A percentile compares a stretch with the other conserved stretches of the same genome.
Evolutionary conservation across 2,329 filamentous ascomycete species (phyloP).

Genomic region (Setomelanomma holmii): DNA sequence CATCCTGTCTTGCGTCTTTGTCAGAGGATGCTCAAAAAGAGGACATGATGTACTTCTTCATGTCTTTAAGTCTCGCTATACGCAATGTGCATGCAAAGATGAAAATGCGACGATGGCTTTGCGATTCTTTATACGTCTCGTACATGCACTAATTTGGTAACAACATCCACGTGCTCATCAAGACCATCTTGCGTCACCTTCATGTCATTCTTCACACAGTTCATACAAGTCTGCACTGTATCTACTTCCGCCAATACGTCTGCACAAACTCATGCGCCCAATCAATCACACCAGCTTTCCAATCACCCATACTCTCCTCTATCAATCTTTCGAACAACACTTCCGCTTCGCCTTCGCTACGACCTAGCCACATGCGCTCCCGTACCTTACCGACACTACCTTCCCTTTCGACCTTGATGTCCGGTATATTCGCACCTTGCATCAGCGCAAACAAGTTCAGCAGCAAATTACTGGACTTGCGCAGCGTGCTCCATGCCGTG

Average conservation of each 20-base stretch:
- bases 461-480: constrained; percentile 89
- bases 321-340: constrained; percentile 87
- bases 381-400: constrained; percentile 95
- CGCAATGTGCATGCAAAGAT: too few species aligned
- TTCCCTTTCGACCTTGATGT: constrained; percentile 90
- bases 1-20: too few species aligned
- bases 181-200: too few species aligned
- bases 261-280: constrained; percentile 93
- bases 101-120: too few species aligned
- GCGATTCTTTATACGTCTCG: too few species aligned
- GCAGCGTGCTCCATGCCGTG: constrained; percentile 87
- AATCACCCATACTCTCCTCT: constrained; percentile 81
- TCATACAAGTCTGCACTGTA: not conserved
- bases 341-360: constrained; percentile 91
- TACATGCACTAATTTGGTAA: too few species aligned
- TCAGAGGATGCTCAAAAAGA: too few species aligned
- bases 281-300: constrained; percentile 93
- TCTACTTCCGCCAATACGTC: constrained; percentile 71
- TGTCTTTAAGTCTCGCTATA: too few species aligned
- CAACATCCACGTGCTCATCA: too few species aligned
- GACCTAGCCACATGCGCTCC: constrained; percentile 90
- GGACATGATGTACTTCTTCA: too few species aligned
- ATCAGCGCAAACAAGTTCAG: constrained; percentile 95
- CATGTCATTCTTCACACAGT: too few species aligned
- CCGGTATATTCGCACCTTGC: constrained; percentile 96